Percentiles rank a stretch among this genome's conserved stretches.
Evolutionary conservation across 495 filamentous ascomycete genomes (phyloP).

Genomic region (Penicillium lividum): DNA sequence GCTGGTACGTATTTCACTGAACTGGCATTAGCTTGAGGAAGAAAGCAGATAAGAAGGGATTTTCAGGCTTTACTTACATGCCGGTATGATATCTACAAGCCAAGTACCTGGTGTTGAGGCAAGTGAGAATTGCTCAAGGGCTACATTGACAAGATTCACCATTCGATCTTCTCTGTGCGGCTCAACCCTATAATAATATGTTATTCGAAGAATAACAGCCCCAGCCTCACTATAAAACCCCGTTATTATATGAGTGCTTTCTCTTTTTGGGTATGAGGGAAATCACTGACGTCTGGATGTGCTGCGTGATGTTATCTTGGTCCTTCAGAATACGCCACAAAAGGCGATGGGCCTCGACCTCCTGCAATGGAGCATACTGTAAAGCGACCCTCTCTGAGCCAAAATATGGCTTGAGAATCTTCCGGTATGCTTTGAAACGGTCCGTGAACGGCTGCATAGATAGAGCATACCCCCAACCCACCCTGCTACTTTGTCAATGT

Average conservation of each 20-base stretch:
- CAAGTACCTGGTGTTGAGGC: slow-evolving; percentile 44
- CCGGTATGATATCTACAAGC: slow-evolving; percentile 46
- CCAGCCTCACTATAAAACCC: slow-evolving; percentile 33
- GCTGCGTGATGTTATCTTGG: slow-evolving; percentile 21
- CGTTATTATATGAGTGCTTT: not conserved
- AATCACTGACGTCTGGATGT: slow-evolving; percentile 23
- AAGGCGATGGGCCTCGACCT: not conserved
- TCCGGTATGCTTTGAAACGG: not conserved
- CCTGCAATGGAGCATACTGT: not conserved
- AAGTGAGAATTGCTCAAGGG: slow-evolving; percentile 41
- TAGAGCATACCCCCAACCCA: not conserved
- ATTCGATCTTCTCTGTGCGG: slow-evolving; percentile 41
- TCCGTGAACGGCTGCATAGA: not conserved
- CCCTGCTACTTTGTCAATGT: not conserved
- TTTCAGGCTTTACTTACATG: slow-evolving; percentile 1
- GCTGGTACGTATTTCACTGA: slow-evolving; percentile 37
- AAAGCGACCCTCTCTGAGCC: not conserved
- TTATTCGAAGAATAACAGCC: slow-evolving; percentile 47
- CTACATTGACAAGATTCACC: slow-evolving; percentile 36
- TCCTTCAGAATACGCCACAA: not conserved
- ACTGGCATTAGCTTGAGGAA: not conserved
- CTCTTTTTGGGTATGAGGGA: not conserved
- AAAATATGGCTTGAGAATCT: not conserved
- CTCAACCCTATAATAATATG: slow-evolving; percentile 53
- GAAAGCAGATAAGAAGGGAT: not conserved